Conservation (phyloP, 2,329 filamentous ascomycete species). For the Dendryphion nanum region DNA sequence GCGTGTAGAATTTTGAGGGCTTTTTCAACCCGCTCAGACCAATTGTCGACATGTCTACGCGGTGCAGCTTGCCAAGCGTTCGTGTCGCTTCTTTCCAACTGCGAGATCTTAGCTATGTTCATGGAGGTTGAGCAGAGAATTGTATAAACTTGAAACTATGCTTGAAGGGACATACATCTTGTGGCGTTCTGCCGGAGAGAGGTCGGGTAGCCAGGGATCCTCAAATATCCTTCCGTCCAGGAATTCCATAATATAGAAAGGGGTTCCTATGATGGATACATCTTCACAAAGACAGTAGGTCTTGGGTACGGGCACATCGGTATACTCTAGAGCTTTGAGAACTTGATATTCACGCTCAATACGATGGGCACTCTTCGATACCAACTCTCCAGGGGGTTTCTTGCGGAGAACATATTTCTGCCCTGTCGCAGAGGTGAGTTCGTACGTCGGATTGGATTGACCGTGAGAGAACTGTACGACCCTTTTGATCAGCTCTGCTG, state of each 20-base stretch:
- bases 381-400: conserved; percentile 86
- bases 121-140: too few relatives aligned
- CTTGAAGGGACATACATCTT: conserved; percentile 59
- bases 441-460: conserved; percentile 95
- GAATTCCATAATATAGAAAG: conserved; percentile 96
- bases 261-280: conserved; percentile 71
- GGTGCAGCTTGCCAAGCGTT: conserved; percentile 81
- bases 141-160: too few relatives aligned
- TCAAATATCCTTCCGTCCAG: conserved; percentile 89
- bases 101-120: too few relatives aligned
- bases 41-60: conserved; percentile 64
- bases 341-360: conserved; percentile 93
- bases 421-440: conserved; percentile 67
- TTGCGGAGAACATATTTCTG: conserved; percentile 84
- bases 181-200: conserved; percentile 62
- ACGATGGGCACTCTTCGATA: conserved; percentile 90
- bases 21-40: conserved; percentile 73
- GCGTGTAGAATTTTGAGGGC: conserved; percentile 72
- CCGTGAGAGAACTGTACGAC: too few relatives aligned
- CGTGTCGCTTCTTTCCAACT: conserved; percentile 2
- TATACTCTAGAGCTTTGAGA: conserved; percentile 73
- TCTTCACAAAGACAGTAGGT: conserved; percentile 86
- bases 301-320: conserved; percentile 82
- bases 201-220: conserved; percentile 74
- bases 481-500: too few relatives aligned